Evolutionary conservation across 305 asterid species (phyloP), one percentile per base, ranked within the genome.

Genomic region (Fraxinus ornus): DNA sequence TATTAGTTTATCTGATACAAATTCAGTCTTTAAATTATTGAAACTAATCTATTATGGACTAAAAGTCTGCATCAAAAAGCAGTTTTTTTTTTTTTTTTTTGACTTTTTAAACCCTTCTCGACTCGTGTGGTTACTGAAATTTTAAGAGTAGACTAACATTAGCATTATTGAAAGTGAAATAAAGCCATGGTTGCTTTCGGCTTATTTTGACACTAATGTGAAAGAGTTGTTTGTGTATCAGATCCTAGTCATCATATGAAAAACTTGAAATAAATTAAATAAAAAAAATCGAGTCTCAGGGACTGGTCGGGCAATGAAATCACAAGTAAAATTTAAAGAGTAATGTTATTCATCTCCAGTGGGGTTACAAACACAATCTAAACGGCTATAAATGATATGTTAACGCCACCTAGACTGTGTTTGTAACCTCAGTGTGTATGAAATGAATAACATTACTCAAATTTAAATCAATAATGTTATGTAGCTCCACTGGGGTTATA

Each of bases 261-360:
- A 32, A 32, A 22, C 5, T 71, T 7, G 7, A 17, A 30, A 71
- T 32, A 32, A 1, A 30, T 32, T 32, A 32, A 66, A n/a, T 17
- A 35, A 37, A 24, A 75, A 83, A 74, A 36, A 3, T 49, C 39
- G 66, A 78, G 76, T 72, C 21, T 75, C 80, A 73, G 75, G 78
- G 81, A 83, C 21, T 75, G 82, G 85, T 33, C 88, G 84, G 81
- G 10, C 79, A 77, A 74, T 78, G 82, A 49, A 85, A n/a, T 39
- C 87, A 82, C 39, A 79, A 87, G 79, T 64, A 70, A 75, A 88
- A 84, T 39, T 39, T 39, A 37, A 37, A 37, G 33, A 30, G 28
- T 26, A 26, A 26, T 26, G 1, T 26, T 26, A 26, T 26, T 26
- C 28, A 26, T 26, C 28, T 26, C 28, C 28, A 26, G 28, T 26